Base-by-base conservation (phyloP, 2,329 filamentous ascomycete genomes). In the Fusarium oxysporum region DNA sequence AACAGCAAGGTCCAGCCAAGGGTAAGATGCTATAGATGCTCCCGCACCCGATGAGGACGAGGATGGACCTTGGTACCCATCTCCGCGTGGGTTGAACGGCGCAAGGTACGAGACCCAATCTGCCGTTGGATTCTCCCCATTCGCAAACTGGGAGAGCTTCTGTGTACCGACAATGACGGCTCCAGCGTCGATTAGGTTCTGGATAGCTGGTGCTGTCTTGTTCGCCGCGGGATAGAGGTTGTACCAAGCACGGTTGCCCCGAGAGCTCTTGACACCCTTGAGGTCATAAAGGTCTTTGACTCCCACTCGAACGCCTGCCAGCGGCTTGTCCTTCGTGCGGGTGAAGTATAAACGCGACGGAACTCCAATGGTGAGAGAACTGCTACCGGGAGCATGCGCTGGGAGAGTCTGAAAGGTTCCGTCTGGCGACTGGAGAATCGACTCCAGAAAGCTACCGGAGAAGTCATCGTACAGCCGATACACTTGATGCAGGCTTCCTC, bases 1-100 rank as follows among this genome's bases (percentile, higher is more conserved):
- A 69, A 74, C 43, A 6, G 59, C 47, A 32, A 58, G 43, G 9
- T 86, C 85, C 0, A 86, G 76, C 85, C 85, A 86, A 5, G 81
- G 80, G 28, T 86, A 86, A 1, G 81, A 78, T 0, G 80, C 82
- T 5, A 85, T 66, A 0, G 82, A 80, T 0, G 82, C 82, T 1
- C 79, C 83, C 1, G 80, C 84, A 0, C 81, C 80, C 0, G 82
- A 88, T 83, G 88, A 3, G 82, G 85, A 3, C 81, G 84, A 68
- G 83, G 81, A 11, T 81, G 80, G 55, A 2, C 32, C 55, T 59
- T 85, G 82, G 48, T 86, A 87, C 0, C 85, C 83, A 63, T 88
- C 87, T 0, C 83, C 87, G 1, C 84, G 78, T 2, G 84, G 83
- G 65, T 85, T 86, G 69, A 85, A 85, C 0, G 84, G 85, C 1